Base-by-base conservation (phyloP, 768 basidiomycete species). In the Amanita rimosa region DNA sequence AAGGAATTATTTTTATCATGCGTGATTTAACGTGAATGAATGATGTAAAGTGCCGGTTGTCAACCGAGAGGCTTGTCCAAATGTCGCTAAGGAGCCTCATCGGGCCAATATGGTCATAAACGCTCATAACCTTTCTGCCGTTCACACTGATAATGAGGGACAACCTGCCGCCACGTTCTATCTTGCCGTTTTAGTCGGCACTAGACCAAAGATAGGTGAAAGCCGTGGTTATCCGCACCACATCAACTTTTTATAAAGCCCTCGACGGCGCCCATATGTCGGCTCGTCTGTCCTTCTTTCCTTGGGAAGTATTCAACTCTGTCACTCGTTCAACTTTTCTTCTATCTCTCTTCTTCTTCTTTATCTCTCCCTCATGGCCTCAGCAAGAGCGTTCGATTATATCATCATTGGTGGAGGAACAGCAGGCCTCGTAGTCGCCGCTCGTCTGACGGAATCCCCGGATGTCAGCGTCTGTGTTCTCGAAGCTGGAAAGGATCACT, bases 381-480 rank as follows among this genome's bases (percentile, higher is more conserved):
- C 8, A 37, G 9, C 27, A 27, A 2, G 9, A 27, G 13, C 50
- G 8, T 59, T 58, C 42, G 60, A 62, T 44, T 62, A 59, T 43
- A n/a, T 62, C 11, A 47, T 62, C 26, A 48, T 57, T 16, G 60
- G 60, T 21, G 61, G 58, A 17, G 60, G 60, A 31, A 54, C 59
- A 11, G 57, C 59, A 5, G 60, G 58, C 11, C 29, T 57, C 5
- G 55, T 55, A 4, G 16, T 62, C 11, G 60, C 59, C 8, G 52
- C 50, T 38, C 53, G 71, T 40, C 62, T 73, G 27, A 62, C 70
- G 0, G 68, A 73, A 55, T 57, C 64, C 43, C 17, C 60, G 3
- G 60, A 60, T 6, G 21, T 61, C 0, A 64, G 57, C 2, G 65
- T 72, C 29, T 63, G 71, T 35, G 52, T 73, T 24, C 62, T 73